Base-by-base conservation (phyloP, 345 rosid species). In the Camelina laxa region DNA sequence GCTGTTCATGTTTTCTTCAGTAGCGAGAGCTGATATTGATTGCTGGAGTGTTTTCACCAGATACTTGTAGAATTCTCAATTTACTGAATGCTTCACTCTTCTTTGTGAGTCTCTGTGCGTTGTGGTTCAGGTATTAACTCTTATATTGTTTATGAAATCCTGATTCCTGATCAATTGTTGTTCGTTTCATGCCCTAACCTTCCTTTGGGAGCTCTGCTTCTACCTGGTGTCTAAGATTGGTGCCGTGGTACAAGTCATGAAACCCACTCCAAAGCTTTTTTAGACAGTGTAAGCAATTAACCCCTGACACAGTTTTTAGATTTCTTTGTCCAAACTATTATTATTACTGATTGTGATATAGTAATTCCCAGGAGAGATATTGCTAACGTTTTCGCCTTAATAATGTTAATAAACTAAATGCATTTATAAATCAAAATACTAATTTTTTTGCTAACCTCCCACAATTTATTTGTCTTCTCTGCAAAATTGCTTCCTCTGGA, bases 61-160 rank as follows among this genome's bases (percentile, higher is more conserved):
- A 49, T 49, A 49, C 54, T 17, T 49, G 54, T 49, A 17, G 54
- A 49, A 17, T 49, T 49, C 54, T 49, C 54, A 17, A n/a, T 49
- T 49, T 49, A 17, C 22, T 49, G 13, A 49, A 7, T 49, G 54
- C 54, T 17, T 49, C 13, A 49, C 1, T 49, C 21, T 49, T 49
- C 22, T 49, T 17, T 49, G 54, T 49, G 11, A 19, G 54, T 49
- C 22, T 49, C 22, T 49, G 22, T 2, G 12, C 9, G 21, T 7
- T 49, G 22, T 3, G 3, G 22, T 9, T 48, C 53, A 8, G 53
- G 13, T 48, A 48, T 48, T 9, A 2, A 48, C 4, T 45, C 53
- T 16, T 48, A 11, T 17, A 17, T 17, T 48, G 53, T 16, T 45
- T 8, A 8, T 49, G 22, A 17, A 49, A 16, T 17, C 1, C 54